These are phyloP conservation scores for Eucalyptus fibrosa DNA, from an alignment of 345 rosid species.

Conservation along the genomic window DNA sequence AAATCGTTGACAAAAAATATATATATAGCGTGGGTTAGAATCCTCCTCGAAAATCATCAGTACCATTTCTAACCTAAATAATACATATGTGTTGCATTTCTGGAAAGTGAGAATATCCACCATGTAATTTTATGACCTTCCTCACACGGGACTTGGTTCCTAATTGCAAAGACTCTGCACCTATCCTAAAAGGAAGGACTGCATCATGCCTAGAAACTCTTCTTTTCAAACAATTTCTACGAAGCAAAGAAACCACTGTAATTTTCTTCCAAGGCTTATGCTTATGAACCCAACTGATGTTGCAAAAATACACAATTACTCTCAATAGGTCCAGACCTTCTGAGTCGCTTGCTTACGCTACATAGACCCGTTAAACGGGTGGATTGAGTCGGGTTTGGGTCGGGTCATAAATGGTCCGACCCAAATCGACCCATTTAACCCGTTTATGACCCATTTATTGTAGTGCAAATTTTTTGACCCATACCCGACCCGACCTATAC, in stretches of 20 bases:
- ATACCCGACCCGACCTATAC: no score
- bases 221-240: not conserved
- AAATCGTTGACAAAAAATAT: no score
- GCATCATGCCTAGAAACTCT: not conserved
- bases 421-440: no score
- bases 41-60: accelerated
- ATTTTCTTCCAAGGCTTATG: not conserved
- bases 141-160: not conserved
- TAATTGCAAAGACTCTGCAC: not conserved
- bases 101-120: not conserved
- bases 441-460: no score
- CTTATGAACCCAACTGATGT: not conserved
- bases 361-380: no score
- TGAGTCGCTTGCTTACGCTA: not conserved
- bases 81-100: no score
- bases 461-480: no score
- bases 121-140: not conserved
- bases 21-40: no score
- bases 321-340: not conserved
- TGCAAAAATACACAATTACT: not conserved
- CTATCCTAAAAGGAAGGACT: not conserved
- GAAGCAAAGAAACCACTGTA: not conserved
- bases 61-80: no score
- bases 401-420: no score
- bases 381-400: no score